Evolutionary conservation across 345 rosid genomes (phyloP).

Genomic region (Aegle marmelos): DNA sequence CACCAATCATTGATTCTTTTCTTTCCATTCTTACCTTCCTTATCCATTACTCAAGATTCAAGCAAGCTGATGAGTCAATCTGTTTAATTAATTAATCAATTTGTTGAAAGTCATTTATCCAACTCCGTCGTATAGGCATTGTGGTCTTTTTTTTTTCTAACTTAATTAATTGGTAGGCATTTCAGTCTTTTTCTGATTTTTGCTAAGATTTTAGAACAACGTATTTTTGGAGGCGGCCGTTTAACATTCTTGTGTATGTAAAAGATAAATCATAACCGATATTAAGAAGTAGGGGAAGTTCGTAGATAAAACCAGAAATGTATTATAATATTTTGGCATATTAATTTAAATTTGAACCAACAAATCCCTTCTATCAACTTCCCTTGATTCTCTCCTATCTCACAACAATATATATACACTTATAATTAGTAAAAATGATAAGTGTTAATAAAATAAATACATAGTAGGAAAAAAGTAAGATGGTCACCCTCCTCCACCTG

Average conservation of each 20-base stretch:
- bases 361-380: constrained; percentile 19
- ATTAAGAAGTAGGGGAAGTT: too few species aligned
- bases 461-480: constrained; percentile 4
- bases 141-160: not conserved
- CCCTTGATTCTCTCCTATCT: constrained; percentile 18
- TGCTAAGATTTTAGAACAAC: too few species aligned
- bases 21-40: constrained; percentile 23
- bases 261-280: not conserved
- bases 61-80: not conserved
- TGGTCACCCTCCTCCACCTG: constrained; percentile 19
- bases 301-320: too few species aligned
- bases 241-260: not conserved
- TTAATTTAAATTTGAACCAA: not conserved
- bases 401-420: not conserved
- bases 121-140: not conserved
- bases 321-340: too few species aligned
- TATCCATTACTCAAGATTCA: constrained; percentile 37
- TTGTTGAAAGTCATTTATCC: not conserved
- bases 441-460: not conserved
- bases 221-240: too few species aligned
- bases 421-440: not conserved
- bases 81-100: too few species aligned
- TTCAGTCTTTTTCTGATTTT: too few species aligned
- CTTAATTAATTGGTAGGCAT: not conserved
- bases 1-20: constrained; percentile 27